A percentile compares a stretch with the other conserved stretches of the same genome.
Conservation (phyloP, 208 protist species). For the Trypanosoma scelopori region DNA sequence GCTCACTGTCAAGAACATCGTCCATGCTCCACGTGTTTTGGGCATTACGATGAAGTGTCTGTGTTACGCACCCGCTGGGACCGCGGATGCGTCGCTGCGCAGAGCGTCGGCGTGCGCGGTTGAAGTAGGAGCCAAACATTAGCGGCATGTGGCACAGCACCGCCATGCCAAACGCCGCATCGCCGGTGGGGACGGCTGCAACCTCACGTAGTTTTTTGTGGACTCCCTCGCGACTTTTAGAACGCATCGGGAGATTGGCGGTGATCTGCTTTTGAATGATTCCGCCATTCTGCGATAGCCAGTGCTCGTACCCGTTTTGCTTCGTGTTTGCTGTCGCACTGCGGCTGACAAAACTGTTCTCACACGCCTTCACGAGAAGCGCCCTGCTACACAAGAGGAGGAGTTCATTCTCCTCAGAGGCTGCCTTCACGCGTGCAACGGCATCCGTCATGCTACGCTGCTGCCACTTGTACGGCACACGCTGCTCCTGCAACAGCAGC, state of each 20-base stretch:
- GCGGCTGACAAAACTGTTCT: neutral
- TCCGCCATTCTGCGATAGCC: neutral
- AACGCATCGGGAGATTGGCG: neutral
- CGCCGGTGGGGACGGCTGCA: neutral
- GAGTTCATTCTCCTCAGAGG: neutral
- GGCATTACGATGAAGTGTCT: slow-evolving; percentile 13
- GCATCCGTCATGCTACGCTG: neutral
- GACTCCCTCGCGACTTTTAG: neutral
- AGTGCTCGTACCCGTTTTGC: neutral
- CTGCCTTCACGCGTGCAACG: neutral
- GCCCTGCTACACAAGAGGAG: slow-evolving; percentile 5
- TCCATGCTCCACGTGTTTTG: slow-evolving; percentile 19
- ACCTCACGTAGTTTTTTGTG: neutral
- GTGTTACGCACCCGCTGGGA: slow-evolving; percentile 10
- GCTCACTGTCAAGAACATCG: slow-evolving; percentile 22
- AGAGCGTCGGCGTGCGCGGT: slow-evolving; percentile 7
- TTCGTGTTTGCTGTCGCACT: neutral
- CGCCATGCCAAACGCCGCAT: slow-evolving; percentile 19
- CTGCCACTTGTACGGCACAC: neutral
- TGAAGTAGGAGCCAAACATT: slow-evolving; percentile 24
- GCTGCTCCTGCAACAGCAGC: slow-evolving; percentile 5
- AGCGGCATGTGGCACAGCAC: slow-evolving; percentile 30
- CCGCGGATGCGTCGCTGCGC: slow-evolving; percentile 7
- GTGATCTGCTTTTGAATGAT: too few species aligned
- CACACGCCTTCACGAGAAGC: slow-evolving; percentile 1